phyloP scores from a whole-genome alignment of 352 stramenopile genomes.

The Aphanomyces astaci region DNA sequence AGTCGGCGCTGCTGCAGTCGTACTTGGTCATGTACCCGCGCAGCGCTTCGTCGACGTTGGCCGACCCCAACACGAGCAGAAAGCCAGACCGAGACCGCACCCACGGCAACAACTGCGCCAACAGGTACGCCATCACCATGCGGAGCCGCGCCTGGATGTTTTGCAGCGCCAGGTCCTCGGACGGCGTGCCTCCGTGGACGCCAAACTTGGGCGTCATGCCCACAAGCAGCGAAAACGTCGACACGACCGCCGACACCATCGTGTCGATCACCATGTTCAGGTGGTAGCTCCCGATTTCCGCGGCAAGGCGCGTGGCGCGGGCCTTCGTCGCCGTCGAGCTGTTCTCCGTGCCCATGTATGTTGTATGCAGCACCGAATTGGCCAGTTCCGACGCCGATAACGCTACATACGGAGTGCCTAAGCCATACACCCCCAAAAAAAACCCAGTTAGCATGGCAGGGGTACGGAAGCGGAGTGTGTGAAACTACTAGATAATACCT shows the following conservation, averaged over 20 bases:
- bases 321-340: conserved; percentile 87
- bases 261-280: conserved; percentile 93
- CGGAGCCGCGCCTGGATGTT: conserved; percentile 97
- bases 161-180: conserved; percentile 96
- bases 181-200: conserved; percentile 80
- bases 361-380: conserved; percentile 92
- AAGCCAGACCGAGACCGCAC: conserved; percentile 91
- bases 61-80: conserved; percentile 96
- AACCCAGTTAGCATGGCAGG: no score
- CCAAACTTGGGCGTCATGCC: conserved; percentile 88
- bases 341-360: conserved; percentile 97
- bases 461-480: no score
- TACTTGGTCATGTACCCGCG: conserved; percentile 99
- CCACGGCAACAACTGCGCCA: conserved; percentile 98
- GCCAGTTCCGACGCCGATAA: conserved; percentile 85
- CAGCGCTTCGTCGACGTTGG: conserved; percentile 97
- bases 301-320: conserved; percentile 80
- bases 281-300: conserved; percentile 94
- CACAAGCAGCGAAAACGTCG: conserved; percentile 64
- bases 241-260: conserved; percentile 76
- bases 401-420: conserved; percentile 41
- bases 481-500: conserved; percentile 29
- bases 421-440: no score
- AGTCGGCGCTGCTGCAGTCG: conserved; percentile 96
- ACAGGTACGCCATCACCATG: conserved; percentile 98